Evolutionary conservation across 2,329 filamentous ascomycete genomes (phyloP).

Genomic region (Didymella lethalis): DNA sequence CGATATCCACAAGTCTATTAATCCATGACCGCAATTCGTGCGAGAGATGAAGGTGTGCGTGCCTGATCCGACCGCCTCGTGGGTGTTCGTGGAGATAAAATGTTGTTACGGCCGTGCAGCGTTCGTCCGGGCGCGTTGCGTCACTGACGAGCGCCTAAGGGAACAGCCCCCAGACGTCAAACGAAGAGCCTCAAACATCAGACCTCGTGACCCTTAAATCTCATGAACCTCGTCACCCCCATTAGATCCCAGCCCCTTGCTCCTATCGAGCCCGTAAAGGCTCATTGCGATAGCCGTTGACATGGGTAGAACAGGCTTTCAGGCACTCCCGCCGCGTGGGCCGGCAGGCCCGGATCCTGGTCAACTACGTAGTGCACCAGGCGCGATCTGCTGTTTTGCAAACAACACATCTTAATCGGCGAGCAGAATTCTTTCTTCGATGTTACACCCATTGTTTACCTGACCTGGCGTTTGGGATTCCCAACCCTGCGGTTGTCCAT

Average conservation of each 20-base stretch:
- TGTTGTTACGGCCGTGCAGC: conserved; percentile 8
- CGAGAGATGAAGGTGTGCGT: background rate
- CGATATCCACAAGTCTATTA: background rate
- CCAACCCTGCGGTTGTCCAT: conserved; percentile 18
- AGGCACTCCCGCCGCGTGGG: conserved; percentile 18
- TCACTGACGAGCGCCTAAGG: conserved; percentile 2
- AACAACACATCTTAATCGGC: conserved; percentile 9
- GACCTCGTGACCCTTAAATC: conserved; percentile 4
- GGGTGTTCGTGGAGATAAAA: conserved; percentile 6
- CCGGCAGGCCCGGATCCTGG: conserved; percentile 20
- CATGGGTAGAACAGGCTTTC: conserved; percentile 27
- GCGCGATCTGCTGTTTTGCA: conserved; percentile 8
- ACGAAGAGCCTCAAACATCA: conserved; percentile 6
- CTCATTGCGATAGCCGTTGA: conserved; percentile 23
- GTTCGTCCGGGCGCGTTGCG: conserved; percentile 14
- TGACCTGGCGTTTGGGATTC: conserved; percentile 20
- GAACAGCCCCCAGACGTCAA: background rate
- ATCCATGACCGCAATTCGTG: conserved; percentile 6
- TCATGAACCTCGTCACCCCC: conserved; percentile 11
- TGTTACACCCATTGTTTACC: conserved; percentile 19
- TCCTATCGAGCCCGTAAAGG: background rate
- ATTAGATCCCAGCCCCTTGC: conserved; percentile 12
- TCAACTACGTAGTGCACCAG: conserved; percentile 22
- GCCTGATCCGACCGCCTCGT: background rate
- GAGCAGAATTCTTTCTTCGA: conserved; percentile 8